Evolutionary conservation across 2,329 filamentous ascomycete species (phyloP).

Genomic region (Botrytis deweyae): DNA sequence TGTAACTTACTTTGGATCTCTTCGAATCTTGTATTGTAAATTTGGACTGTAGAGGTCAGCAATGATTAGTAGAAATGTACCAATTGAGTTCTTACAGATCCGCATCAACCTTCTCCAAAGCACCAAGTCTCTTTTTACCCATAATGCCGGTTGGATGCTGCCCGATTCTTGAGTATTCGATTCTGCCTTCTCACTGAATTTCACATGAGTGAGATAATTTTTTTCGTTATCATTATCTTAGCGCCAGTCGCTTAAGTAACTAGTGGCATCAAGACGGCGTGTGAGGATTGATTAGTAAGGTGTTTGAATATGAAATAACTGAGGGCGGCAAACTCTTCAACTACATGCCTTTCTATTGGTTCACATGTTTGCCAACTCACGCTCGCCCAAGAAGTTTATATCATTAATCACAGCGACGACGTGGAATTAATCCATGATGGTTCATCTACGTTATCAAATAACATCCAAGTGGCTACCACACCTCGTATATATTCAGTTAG

Average conservation of each 20-base stretch:
- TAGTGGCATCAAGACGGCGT: background rate
- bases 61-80: constrained; percentile 21
- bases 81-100: constrained; percentile 60
- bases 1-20: constrained; percentile 70
- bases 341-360: constrained; percentile 5
- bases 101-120: constrained; percentile 92
- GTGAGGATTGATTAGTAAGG: background rate
- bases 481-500: background rate
- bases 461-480: constrained; percentile 1
- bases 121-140: constrained; percentile 86
- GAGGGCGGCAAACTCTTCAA: background rate
- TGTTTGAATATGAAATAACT: background rate
- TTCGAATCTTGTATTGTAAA: constrained; percentile 86
- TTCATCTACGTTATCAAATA: constrained; percentile 10
- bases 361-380: constrained; percentile 14
- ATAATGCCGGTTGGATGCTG: constrained; percentile 46
- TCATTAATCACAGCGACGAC: constrained; percentile 15
- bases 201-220: constrained; percentile 11
- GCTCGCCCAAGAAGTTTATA: constrained; percentile 3
- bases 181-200: constrained; percentile 7
- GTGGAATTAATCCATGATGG: constrained; percentile 12
- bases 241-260: constrained; percentile 7
- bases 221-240: constrained; percentile 23
- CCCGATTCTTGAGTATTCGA: background rate
- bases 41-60: constrained; percentile 58